Evolutionary conservation across 2,329 filamentous ascomycete genomes (phyloP).

Genomic region (Thielaviopsis populi): DNA sequence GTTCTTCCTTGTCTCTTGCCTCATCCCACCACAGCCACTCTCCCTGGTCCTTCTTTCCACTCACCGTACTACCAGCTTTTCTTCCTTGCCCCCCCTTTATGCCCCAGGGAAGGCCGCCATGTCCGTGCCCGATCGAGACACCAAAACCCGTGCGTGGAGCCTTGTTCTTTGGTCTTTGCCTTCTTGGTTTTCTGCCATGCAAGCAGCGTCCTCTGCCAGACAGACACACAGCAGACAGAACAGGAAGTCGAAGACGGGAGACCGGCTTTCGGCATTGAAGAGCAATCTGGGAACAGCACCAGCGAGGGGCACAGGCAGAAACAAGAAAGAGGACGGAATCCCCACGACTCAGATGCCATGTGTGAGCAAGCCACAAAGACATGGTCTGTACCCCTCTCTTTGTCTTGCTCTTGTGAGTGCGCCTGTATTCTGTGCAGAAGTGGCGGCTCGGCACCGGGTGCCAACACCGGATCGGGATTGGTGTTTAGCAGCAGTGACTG

Average conservation of each 20-base stretch:
- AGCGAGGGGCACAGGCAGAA: not conserved
- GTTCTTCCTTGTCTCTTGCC: not conserved
- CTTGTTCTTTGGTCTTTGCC: not conserved
- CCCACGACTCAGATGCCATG: conserved; percentile 5
- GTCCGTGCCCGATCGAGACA: conserved; percentile 1
- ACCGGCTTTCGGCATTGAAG: not conserved
- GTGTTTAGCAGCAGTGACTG: not conserved
- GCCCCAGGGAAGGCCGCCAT: not conserved
- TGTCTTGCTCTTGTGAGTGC: not conserved
- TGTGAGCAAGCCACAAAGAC: conserved; percentile 1
- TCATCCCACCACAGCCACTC: not conserved
- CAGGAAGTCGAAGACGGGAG: conserved; percentile 2
- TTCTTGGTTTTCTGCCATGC: not conserved
- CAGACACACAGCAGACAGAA: not conserved
- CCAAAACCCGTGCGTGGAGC: not conserved
- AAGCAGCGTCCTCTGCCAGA: not conserved
- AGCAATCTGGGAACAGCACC: not conserved
- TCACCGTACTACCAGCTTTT: not conserved
- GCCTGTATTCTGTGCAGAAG: not conserved
- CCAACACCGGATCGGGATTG: not conserved
- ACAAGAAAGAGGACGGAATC: not conserved
- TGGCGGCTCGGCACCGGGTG: not conserved
- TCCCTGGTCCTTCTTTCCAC: not conserved
- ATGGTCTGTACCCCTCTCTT: not conserved
- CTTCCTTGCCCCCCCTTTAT: not conserved